Evolutionary conservation across 2,329 filamentous ascomycete genomes (phyloP).

Genomic region (Exophiala bonariae): DNA sequence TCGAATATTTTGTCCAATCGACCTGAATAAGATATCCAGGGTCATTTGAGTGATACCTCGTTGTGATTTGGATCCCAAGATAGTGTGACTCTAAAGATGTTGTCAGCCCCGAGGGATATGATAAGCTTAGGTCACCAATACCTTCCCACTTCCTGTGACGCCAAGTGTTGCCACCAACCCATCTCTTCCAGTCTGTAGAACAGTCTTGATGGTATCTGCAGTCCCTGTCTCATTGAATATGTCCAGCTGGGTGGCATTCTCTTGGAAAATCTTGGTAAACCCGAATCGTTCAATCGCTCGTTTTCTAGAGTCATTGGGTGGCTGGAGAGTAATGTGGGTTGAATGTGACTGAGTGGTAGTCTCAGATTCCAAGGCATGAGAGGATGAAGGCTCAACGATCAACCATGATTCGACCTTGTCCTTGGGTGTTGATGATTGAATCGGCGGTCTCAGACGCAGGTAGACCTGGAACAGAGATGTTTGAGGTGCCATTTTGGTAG

Average conservation of each 20-base stretch:
- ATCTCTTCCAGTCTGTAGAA: slow-evolving; percentile 81
- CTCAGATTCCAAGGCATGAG: slow-evolving; percentile 30
- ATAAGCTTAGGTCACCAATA: slow-evolving; percentile 37
- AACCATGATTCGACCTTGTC: slow-evolving; percentile 68
- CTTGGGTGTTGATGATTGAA: slow-evolving; percentile 39
- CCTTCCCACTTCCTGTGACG: slow-evolving; percentile 95
- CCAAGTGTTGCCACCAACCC: slow-evolving; percentile 87
- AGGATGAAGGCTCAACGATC: slow-evolving; percentile 64
- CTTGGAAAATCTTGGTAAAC: slow-evolving; percentile 91
- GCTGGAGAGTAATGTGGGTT: slow-evolving; percentile 74
- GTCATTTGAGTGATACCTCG: slow-evolving; percentile 89
- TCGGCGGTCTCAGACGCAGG: slow-evolving; percentile 75
- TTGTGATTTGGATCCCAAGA: slow-evolving; percentile 82
- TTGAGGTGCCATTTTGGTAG: slow-evolving; percentile 23
- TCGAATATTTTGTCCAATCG: slow-evolving; percentile 70
- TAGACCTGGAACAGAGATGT: slow-evolving; percentile 83
- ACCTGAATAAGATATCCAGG: slow-evolving; percentile 85
- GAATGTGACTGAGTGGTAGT: slow-evolving; percentile 42
- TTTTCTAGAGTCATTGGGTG: slow-evolving; percentile 78
- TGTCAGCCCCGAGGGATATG: too few species aligned
- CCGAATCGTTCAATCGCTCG: slow-evolving; percentile 90
- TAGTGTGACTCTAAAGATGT: slow-evolving; percentile 77
- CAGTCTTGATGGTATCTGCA: slow-evolving; percentile 64
- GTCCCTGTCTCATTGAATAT: slow-evolving; percentile 75
- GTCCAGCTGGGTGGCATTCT: slow-evolving; percentile 79